Evolutionary conservation across 345 rosid species (phyloP), one percentile per base, ranked within the genome.

Genomic region (Lepidium aucheri): DNA sequence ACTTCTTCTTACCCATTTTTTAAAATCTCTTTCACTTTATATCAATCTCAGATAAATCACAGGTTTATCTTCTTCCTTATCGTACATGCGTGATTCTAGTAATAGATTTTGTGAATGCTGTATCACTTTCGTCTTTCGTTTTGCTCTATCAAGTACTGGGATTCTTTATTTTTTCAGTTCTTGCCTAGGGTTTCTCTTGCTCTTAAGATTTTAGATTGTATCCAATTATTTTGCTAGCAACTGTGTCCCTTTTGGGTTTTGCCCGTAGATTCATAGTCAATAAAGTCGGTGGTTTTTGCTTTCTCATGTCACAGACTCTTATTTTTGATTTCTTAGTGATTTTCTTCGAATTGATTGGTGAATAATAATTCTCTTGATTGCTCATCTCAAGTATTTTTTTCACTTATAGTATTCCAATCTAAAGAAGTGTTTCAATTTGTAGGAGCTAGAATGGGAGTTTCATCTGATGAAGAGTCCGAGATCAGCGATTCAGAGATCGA

Each of bases 401-500:
- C 47, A 13, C 33, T 14, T 53, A 43, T 53, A 26, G 5, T 26
- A 26, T 26, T 26, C 5, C 30, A 26, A 26, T 26, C 30, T 26
- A 5, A 26, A 26, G 2, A 26, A 26, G 5, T 26, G 30, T 26
- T 26, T 26, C 6, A 26, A 5, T 26, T 26, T 26, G 30, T 26
- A 4, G 0, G 6, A 46, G n/a, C 41, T 16, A 70, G 56, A 78
- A 91, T 91, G 98, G 81, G 55, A 41, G 34, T 35, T 54, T 76
- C 86, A 63, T 82, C 91, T 56, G 88, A 74, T 2, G 98, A 89
- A 63, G 95, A 84, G 65, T n/a, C 85, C 2, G 97, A 92, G 33
- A 76, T 86, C 65, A 86, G 95, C 63, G 97, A 92, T 6, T 85
- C 96, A 3, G 98, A 92, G 85, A 79, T 92, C 18, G 63, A 54